phyloP scores from a whole-genome alignment of 257 asterid species.

The Vinca minor region DNA sequence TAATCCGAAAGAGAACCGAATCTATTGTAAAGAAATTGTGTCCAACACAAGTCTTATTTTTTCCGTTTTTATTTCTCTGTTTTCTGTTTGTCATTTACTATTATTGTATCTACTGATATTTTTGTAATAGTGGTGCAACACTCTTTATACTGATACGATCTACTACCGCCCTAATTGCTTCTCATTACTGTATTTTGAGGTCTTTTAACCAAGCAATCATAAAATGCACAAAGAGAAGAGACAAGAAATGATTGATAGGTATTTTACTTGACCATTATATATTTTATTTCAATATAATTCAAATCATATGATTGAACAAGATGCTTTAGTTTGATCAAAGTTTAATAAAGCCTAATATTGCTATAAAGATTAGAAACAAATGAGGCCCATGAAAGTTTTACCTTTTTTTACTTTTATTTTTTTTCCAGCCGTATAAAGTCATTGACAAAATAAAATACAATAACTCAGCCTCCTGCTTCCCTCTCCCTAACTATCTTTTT shows the following conservation, averaged over 20 bases:
- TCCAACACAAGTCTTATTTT: too few species aligned
- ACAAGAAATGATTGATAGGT: background rate
- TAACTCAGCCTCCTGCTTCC: too few species aligned
- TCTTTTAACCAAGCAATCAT: background rate
- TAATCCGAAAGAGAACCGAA: too few species aligned
- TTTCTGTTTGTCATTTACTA: too few species aligned
- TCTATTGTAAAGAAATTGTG: too few species aligned
- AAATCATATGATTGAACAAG: background rate
- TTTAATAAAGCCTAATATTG: background rate
- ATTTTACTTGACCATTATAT: background rate
- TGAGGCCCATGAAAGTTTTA: conserved; percentile 8
- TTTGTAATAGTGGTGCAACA: too few species aligned
- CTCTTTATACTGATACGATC: too few species aligned
- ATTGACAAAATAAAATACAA: conserved; percentile 12
- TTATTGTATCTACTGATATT: too few species aligned
- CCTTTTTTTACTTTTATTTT: too few species aligned
- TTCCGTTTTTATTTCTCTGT: too few species aligned
- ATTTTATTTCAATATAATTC: background rate
- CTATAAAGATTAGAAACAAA: background rate
- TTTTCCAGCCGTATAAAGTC: conserved; percentile 15
- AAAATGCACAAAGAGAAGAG: background rate
- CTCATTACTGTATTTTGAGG: background rate
- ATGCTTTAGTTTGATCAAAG: background rate
- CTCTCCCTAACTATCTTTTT: background rate
- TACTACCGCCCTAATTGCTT: background rate